Percentiles rank a stretch among this genome's conserved stretches.
Conservation (phyloP, 257 asterid genomes). For the Osmanthus fragrans region DNA sequence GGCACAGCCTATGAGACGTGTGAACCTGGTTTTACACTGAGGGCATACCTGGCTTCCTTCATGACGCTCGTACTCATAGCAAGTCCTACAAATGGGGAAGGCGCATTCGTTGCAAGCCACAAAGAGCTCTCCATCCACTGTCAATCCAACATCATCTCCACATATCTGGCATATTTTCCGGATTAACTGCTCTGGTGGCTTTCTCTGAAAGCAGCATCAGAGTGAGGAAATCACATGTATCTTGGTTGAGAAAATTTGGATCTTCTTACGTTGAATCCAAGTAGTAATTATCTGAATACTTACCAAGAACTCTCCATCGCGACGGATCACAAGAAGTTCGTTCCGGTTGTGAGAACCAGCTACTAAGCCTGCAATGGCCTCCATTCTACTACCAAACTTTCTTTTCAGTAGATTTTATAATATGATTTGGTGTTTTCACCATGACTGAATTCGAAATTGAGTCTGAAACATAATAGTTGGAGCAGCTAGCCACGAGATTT, state of each 20-base stretch:
- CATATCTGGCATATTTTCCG: slow-evolving; percentile 31
- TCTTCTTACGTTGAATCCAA: neutral
- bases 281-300: neutral
- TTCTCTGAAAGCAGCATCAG: slow-evolving; percentile 1
- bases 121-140: slow-evolving; percentile 33
- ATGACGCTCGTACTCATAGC: slow-evolving; percentile 42
- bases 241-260: neutral
- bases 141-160: slow-evolving; percentile 35
- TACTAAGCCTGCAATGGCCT: slow-evolving; percentile 19
- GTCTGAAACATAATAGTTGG: neutral
- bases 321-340: slow-evolving; percentile 27
- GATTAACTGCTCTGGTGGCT: slow-evolving; percentile 16
- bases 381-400: neutral
- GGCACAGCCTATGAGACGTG: slow-evolving; percentile 36
- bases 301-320: slow-evolving; percentile 16
- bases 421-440: neutral
- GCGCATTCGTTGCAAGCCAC: slow-evolving; percentile 43
- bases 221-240: neutral
- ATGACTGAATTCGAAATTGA: neutral
- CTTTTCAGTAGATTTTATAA: neutral
- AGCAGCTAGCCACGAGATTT: neutral
- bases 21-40: slow-evolving; percentile 41
- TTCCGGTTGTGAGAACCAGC: slow-evolving; percentile 26
- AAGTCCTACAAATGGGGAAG: slow-evolving; percentile 39
- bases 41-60: slow-evolving; percentile 44